Evolutionary conservation across 768 basidiomycete species (phyloP).

Genomic region (Naematelia encephala): DNA sequence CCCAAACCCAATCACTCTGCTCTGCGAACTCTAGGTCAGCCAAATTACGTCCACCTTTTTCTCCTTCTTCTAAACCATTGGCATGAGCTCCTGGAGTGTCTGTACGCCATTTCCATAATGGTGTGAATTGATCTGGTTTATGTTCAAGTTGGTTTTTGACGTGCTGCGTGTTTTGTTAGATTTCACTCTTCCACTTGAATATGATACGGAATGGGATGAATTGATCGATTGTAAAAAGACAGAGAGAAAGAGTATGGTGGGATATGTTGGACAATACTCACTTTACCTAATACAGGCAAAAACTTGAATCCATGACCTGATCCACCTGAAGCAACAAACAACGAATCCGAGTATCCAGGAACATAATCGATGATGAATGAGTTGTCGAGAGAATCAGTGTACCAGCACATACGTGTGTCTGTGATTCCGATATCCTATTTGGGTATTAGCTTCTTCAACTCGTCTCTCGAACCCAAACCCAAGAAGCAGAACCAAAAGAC

Average conservation of each 20-base stretch:
- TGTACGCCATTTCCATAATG: constrained; percentile 21
- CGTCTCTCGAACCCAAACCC: background rate
- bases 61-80: constrained; percentile 29
- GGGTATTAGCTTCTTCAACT: background rate
- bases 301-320: constrained; percentile 31
- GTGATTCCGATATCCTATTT: constrained; percentile 15
- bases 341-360: constrained; percentile 14
- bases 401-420: constrained; percentile 31
- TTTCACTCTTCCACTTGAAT: too few species aligned
- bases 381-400: constrained; percentile 32
- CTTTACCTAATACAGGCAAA: constrained; percentile 26
- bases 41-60: constrained; percentile 17
- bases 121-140: constrained; percentile 11
- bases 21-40: constrained; percentile 21
- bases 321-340: constrained; percentile 24
- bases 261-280: constrained; percentile 2
- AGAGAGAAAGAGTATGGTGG: background rate
- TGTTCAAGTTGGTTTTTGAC: constrained; percentile 17
- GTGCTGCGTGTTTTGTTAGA: too few species aligned
- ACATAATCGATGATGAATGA: constrained; percentile 26
- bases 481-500: background rate
- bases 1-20: constrained; percentile 23
- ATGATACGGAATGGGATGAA: too few species aligned
- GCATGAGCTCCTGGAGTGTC: constrained; percentile 6
- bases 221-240: too few species aligned